A percentile compares a stretch with the other conserved stretches of the same genome.
Evolutionary conservation across 805 yeast genomes (phyloP).

Genomic region (Clavispora asparagi): DNA sequence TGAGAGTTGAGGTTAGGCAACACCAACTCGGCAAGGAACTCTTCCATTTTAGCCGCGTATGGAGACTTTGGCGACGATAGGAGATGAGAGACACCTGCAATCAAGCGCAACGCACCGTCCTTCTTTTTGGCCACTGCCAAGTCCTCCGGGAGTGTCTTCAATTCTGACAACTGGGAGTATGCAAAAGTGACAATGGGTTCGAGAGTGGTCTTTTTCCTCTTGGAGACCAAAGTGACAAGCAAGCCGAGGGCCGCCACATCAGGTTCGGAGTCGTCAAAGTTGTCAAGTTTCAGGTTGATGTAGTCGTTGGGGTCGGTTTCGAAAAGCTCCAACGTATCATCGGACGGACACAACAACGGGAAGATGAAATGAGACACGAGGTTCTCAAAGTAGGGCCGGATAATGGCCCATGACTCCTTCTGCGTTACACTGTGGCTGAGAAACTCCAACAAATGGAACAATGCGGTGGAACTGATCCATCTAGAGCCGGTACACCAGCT

Average conservation of each 20-base stretch:
- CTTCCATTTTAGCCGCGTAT: conserved; percentile 59
- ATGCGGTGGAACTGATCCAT: conserved; percentile 66
- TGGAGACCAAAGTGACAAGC: conserved; percentile 64
- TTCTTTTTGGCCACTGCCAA: conserved; percentile 52
- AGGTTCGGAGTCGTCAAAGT: conserved; percentile 55
- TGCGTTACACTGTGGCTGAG: conserved; percentile 54
- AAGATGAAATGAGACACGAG: conserved; percentile 67
- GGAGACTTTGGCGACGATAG: conserved; percentile 53
- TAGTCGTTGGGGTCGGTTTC: conserved; percentile 88
- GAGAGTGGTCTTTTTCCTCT: conserved; percentile 56
- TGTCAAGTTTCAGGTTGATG: conserved; percentile 59
- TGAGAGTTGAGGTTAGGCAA: conserved; percentile 66
- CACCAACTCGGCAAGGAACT: conserved; percentile 55
- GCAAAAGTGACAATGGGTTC: conserved; percentile 59
- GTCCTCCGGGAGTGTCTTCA: conserved; percentile 29
- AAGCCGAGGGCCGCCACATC: conserved; percentile 77
- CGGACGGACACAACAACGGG: conserved; percentile 69
- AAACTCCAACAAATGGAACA: conserved; percentile 53
- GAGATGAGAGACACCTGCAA: conserved; percentile 66
- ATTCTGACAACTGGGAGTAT: conserved; percentile 38
- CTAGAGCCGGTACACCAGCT: conserved; percentile 60
- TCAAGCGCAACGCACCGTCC: conserved; percentile 75
- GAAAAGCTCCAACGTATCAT: conserved; percentile 64
- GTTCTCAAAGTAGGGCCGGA: conserved; percentile 61
- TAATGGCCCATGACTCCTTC: conserved; percentile 55